Conservation (phyloP, 352 stramenopile species). For the Phytophthora ramorum region DNA sequence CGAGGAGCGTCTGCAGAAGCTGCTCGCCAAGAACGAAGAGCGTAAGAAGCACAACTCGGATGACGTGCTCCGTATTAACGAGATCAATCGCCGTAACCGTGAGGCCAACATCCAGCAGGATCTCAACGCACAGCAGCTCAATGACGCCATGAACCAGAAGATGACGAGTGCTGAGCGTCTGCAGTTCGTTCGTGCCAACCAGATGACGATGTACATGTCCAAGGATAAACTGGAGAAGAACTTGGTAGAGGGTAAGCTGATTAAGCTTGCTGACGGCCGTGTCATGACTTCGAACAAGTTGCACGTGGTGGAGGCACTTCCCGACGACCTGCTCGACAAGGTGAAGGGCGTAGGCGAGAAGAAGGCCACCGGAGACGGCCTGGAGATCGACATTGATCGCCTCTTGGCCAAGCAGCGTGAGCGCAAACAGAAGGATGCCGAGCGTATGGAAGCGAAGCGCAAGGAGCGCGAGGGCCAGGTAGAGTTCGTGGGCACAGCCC, state of each 20-base stretch:
- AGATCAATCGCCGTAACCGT: constrained; percentile 86
- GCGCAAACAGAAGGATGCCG: constrained; percentile 59
- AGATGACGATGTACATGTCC: constrained; percentile 88
- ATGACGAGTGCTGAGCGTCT: constrained; percentile 87
- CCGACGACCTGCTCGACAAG: constrained; percentile 73
- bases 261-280: constrained; percentile 72
- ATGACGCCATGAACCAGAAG: constrained; percentile 75
- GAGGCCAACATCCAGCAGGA: constrained; percentile 86
- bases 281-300: constrained; percentile 90
- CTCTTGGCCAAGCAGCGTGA: constrained; percentile 78
- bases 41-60: constrained; percentile 80
- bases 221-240: constrained; percentile 87
- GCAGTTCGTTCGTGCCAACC: constrained; percentile 85
- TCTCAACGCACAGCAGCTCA: constrained; percentile 74
- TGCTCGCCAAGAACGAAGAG: constrained; percentile 73
- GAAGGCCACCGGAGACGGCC: constrained; percentile 30
- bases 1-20: constrained; percentile 67
- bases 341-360: constrained; percentile 49
- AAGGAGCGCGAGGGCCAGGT: constrained; percentile 56
- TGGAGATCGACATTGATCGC: constrained; percentile 82
- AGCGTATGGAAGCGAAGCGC: constrained; percentile 54
- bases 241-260: constrained; percentile 74
- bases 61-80: constrained; percentile 85
- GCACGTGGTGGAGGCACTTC: constrained; percentile 81
- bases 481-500: constrained; percentile 67